Evolutionary conservation across 148 eudicot species (phyloP).

Genomic region (Spergularia bocconei): DNA sequence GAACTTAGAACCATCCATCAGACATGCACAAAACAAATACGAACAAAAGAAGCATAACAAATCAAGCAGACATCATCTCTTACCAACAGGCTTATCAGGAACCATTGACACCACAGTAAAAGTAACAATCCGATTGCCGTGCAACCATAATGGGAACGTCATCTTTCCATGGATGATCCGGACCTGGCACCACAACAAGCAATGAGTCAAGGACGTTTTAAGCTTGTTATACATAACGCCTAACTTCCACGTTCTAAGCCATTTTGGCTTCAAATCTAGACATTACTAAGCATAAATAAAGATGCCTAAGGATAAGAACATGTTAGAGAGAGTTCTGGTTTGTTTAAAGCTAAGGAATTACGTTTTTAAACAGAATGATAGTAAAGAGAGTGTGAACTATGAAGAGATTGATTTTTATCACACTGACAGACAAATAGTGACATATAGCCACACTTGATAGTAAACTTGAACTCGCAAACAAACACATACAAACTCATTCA

Average conservation of each 20-base stretch:
- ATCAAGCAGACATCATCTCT: slow-evolving; percentile 23
- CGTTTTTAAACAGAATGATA: too few relatives aligned
- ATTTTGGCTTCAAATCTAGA: too few relatives aligned
- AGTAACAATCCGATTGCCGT: slow-evolving; percentile 69
- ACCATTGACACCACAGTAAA: slow-evolving; percentile 70
- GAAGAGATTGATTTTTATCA: too few relatives aligned
- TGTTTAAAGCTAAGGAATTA: too few relatives aligned
- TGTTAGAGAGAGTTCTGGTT: too few relatives aligned
- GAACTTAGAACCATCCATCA: neutral
- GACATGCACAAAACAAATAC: neutral
- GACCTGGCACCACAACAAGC: slow-evolving; percentile 41
- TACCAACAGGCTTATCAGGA: slow-evolving; percentile 74
- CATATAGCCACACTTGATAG: neutral
- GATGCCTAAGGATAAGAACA: too few relatives aligned
- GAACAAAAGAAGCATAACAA: neutral
- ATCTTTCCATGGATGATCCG: slow-evolving; percentile 73
- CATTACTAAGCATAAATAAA: too few relatives aligned
- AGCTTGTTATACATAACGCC: too few relatives aligned
- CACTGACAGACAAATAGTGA: neutral
- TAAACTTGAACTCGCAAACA: neutral
- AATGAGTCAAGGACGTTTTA: neutral
- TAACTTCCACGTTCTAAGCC: too few relatives aligned
- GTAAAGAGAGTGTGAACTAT: too few relatives aligned
- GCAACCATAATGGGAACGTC: slow-evolving; percentile 95
- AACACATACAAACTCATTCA: neutral